These are phyloP conservation scores for Colletotrichum falcatum DNA, from an alignment of 2,329 filamentous ascomycete genomes.

Conservation along the genomic window DNA sequence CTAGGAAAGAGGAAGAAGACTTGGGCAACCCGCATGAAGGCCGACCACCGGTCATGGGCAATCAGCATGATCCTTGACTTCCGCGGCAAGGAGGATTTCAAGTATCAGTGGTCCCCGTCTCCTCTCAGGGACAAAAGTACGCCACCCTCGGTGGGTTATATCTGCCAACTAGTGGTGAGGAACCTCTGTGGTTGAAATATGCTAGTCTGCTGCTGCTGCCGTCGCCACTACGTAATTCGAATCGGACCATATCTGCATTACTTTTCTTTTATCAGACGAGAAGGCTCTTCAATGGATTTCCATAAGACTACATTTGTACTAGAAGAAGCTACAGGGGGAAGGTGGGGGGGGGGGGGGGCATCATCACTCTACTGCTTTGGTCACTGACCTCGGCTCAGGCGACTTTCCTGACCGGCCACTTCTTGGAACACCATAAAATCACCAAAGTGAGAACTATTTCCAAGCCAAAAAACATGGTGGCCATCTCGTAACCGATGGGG, in stretches of 20 bases:
- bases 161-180: not conserved
- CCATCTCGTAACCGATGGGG: constrained; percentile 52
- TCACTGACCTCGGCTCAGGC: constrained; percentile 1
- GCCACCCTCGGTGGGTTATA: not conserved
- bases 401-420: constrained; percentile 12
- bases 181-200: not conserved
- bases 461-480: constrained; percentile 49
- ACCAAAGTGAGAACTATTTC: constrained; percentile 44
- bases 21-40: too few relatives aligned
- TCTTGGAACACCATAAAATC: constrained; percentile 21
- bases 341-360: too few relatives aligned
- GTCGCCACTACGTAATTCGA: not conserved
- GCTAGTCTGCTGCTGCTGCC: not conserved
- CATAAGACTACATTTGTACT: not conserved
- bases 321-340: not conserved
- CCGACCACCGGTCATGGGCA: too few relatives aligned
- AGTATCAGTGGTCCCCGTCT: too few relatives aligned
- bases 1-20: too few relatives aligned
- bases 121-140: too few relatives aligned
- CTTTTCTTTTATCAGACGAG: not conserved
- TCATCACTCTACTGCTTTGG: not conserved
- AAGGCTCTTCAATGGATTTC: too few relatives aligned
- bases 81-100: too few relatives aligned
- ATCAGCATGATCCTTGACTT: too few relatives aligned
- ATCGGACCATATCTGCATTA: too few relatives aligned